Percentiles rank a stretch among this genome's conserved stretches.
These are phyloP conservation scores for Graphilbum fragrans DNA, from an alignment of 2,329 filamentous ascomycete species.

Conservation along the genomic window DNA sequence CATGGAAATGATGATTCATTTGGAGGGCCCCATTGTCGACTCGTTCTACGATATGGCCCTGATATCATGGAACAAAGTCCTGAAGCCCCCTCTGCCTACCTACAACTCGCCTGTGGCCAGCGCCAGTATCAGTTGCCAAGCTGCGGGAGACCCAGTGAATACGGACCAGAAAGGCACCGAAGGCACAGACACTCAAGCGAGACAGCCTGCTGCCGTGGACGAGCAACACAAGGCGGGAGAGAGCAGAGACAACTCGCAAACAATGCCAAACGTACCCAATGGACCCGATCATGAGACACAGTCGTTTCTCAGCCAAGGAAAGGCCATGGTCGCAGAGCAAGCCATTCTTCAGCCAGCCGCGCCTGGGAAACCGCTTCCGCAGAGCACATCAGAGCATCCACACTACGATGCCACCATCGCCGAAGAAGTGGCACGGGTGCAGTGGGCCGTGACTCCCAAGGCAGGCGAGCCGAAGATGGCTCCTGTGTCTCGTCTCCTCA, in stretches of 20 bases:
- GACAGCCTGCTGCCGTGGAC: background rate
- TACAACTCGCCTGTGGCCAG: slow-evolving; percentile 34
- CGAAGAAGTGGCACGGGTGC: slow-evolving; percentile 49
- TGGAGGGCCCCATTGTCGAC: slow-evolving; percentile 68
- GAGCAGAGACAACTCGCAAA: no score
- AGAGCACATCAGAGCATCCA: slow-evolving; percentile 45
- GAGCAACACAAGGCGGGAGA: background rate
- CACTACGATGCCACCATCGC: slow-evolving; percentile 53
- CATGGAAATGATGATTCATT: slow-evolving; percentile 65
- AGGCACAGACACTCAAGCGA: background rate
- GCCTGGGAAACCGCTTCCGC: slow-evolving; percentile 23
- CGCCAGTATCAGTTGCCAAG: background rate
- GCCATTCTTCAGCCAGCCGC: slow-evolving; percentile 12
- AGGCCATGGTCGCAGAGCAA: slow-evolving; percentile 10
- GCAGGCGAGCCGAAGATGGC: slow-evolving; percentile 41
- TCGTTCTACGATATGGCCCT: slow-evolving; percentile 63
- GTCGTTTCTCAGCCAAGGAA: slow-evolving; percentile 15
- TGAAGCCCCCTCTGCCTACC: slow-evolving; percentile 48
- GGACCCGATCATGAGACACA: slow-evolving; percentile 10
- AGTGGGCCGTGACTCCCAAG: slow-evolving; percentile 39
- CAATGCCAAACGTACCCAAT: slow-evolving; percentile 6
- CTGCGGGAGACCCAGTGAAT: no score
- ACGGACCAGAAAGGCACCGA: background rate
- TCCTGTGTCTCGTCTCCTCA: slow-evolving; percentile 53
- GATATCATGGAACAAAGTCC: slow-evolving; percentile 55